Base-by-base conservation (phyloP, 129 eudicot genomes). In the Helianthus annuus region DNA sequence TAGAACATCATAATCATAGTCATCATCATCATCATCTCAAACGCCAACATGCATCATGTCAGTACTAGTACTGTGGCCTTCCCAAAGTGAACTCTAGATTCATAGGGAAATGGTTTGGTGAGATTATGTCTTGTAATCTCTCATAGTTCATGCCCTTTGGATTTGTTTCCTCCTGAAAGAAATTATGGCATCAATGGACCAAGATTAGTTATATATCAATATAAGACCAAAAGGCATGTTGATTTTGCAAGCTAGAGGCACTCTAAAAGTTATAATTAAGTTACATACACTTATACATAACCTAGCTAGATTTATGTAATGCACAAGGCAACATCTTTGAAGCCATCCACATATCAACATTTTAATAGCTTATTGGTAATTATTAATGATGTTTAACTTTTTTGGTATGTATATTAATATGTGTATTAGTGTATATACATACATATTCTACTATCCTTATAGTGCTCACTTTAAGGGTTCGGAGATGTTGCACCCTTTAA, bases 51-150 rank as follows among this genome's bases (percentile, higher is more conserved):
- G 74, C 56, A 71, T 69, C 39, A 44, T 48, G 61, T 81, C 68
- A 89, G 54, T 74, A 32, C 36, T 32, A 89, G 54, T 74, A 32
- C 36, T 32, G 88, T 78, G 97, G 75, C 70, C 94, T 89, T 52
- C 98, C 96, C 73, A 92, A 87, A 38, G 98, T 92, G 87, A 92
- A 92, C 68, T 92, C 98, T 67, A 92, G 82, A 83, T 89, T 87
- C 71, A 77, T 68, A 63, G 89, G 85, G 72, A 74, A 77, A 55
- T 71, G 54, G 66, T 75, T 79, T 76, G 92, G 80, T 74, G 96
- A 86, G 76, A 81, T 86, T 76, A 77, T 84, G 56, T 83, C 85
- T 78, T 87, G 78, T 78, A 79, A 32, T 81, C 93, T 81, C 74
- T 91, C 93, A 83, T 74, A 82, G 67, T 87, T 88, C 59, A 68